A percentile compares a stretch with the other conserved stretches of the same genome.
phyloP scores from a whole-genome alignment of 352 stramenopile genomes.

The Hyaloperonospora brassicae region DNA sequence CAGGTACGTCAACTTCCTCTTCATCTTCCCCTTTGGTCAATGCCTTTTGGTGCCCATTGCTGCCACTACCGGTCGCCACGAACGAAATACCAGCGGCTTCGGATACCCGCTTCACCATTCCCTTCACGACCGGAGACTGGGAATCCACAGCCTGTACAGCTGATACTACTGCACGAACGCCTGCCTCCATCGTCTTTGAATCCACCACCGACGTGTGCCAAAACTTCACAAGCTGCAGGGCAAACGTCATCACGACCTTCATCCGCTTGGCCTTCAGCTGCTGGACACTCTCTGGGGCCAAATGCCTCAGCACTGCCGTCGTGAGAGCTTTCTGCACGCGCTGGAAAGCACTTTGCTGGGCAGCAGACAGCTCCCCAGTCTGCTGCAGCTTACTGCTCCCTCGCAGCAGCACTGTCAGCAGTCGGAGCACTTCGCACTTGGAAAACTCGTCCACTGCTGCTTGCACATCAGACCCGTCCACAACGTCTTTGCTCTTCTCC shows the following conservation, averaged over 20 bases:
- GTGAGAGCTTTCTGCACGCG: slow-evolving; percentile 29
- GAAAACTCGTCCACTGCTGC: slow-evolving; percentile 63
- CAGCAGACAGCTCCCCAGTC: slow-evolving; percentile 17
- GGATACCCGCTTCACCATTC: slow-evolving; percentile 60
- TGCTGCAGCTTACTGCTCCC: slow-evolving; percentile 22
- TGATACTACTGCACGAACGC: slow-evolving; percentile 32
- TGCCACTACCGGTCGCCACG: slow-evolving; percentile 11
- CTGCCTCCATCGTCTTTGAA: slow-evolving; percentile 16
- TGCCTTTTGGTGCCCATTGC: slow-evolving; percentile 27
- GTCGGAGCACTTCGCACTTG: slow-evolving; percentile 65
- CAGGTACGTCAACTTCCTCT: slow-evolving; percentile 22
- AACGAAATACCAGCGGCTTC: slow-evolving; percentile 31
- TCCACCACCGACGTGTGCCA: slow-evolving; percentile 21
- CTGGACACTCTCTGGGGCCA: slow-evolving; percentile 32
- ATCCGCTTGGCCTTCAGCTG: slow-evolving; percentile 71
- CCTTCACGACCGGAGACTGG: slow-evolving; percentile 61
- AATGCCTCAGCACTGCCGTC: slow-evolving; percentile 36
- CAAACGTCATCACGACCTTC: slow-evolving; percentile 59
- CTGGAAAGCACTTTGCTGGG: slow-evolving; percentile 32
- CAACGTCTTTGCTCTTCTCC: slow-evolving; percentile 22
- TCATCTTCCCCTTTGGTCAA: slow-evolving; percentile 7
- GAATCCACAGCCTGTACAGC: slow-evolving; percentile 43
- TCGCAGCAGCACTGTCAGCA: slow-evolving; percentile 54
- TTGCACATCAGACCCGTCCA: slow-evolving; percentile 9
- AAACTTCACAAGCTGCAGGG: slow-evolving; percentile 59